Conservation (phyloP, 352 stramenopile species). For the Globisporangium mamillatum region DNA sequence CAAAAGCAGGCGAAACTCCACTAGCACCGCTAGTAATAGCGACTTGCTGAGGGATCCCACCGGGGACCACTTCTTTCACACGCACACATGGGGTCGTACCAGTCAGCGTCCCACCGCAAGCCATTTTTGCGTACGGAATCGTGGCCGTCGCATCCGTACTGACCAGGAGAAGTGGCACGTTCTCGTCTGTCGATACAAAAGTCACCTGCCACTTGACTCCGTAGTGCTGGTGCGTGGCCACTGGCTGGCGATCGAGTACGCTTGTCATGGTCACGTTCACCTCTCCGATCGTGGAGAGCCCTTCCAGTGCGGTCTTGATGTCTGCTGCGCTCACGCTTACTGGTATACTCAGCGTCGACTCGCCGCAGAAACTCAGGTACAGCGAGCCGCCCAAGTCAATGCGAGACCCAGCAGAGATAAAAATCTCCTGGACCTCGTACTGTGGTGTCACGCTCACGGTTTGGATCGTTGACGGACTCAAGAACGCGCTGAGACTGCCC, state of each 20-base stretch:
- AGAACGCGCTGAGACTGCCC: constrained; percentile 32
- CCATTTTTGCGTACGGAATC: constrained; percentile 30
- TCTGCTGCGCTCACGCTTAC: constrained; percentile 38
- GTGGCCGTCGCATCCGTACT: constrained; percentile 35
- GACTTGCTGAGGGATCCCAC: constrained; percentile 31
- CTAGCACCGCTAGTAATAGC: not conserved
- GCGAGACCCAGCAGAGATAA: constrained; percentile 56
- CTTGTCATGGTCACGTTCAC: constrained; percentile 42
- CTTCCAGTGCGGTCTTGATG: constrained; percentile 59
- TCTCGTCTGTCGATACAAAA: constrained; percentile 30
- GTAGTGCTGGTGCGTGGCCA: constrained; percentile 42
- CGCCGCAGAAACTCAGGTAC: constrained; percentile 61
- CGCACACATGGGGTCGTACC: constrained; percentile 56
- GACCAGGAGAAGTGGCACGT: constrained; percentile 46
- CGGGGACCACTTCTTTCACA: constrained; percentile 27
- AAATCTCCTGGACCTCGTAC: constrained; percentile 70
- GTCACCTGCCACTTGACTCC: constrained; percentile 69
- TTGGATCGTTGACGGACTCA: constrained; percentile 14
- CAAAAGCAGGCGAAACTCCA: not conserved
- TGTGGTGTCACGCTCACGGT: constrained; percentile 26
- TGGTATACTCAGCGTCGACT: constrained; percentile 45
- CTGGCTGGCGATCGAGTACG: constrained; percentile 20
- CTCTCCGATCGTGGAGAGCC: constrained; percentile 53
- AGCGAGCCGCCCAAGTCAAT: constrained; percentile 55
- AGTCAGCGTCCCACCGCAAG: constrained; percentile 57